These are phyloP conservation scores for Aspergillus terreus DNA, from an alignment of 2,329 filamentous ascomycete species.

Conservation along the genomic window DNA sequence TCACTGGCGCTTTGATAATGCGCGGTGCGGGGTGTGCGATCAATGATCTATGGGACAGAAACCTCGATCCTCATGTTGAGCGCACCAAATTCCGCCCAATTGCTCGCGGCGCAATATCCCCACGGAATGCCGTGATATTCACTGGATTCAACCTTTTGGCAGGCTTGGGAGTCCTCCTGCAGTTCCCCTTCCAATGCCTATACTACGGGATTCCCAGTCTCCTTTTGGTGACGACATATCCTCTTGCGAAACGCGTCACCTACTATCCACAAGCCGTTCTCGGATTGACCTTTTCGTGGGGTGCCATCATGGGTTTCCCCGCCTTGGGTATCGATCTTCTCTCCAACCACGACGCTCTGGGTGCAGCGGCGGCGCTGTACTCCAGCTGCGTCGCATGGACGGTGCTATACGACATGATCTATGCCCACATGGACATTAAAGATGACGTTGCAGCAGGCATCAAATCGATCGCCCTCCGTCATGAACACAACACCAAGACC, in stretches of 20 bases:
- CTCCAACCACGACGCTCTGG: constrained; percentile 31
- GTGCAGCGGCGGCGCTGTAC: constrained; percentile 42
- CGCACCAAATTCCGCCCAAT: constrained; percentile 51
- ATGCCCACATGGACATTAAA: constrained; percentile 51
- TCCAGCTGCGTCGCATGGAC: constrained; percentile 48
- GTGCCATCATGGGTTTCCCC: constrained; percentile 47
- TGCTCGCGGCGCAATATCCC: constrained; percentile 49
- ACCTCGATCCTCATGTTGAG: constrained; percentile 51
- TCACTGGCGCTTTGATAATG: constrained; percentile 46
- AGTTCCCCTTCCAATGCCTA: constrained; percentile 41
- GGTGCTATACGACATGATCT: constrained; percentile 50
- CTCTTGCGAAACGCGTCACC: constrained; percentile 51
- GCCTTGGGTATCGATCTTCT: constrained; percentile 46
- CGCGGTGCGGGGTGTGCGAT: constrained; percentile 52
- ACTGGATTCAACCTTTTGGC: constrained; percentile 42
- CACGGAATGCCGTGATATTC: constrained; percentile 42
- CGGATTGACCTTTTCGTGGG: constrained; percentile 51
- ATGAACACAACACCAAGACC: constrained; percentile 45
- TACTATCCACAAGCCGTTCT: constrained; percentile 52
- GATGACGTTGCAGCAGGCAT: constrained; percentile 49
- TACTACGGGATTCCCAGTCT: constrained; percentile 43
- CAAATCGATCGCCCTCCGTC: constrained; percentile 49
- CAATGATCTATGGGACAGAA: constrained; percentile 55
- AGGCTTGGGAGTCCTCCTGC: constrained; percentile 40
- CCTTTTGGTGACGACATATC: constrained; percentile 46